Percentiles rank a stretch among this genome's conserved stretches.
phyloP scores from a whole-genome alignment of 331 rosid genomes.

The Prunus yedoensis region DNA sequence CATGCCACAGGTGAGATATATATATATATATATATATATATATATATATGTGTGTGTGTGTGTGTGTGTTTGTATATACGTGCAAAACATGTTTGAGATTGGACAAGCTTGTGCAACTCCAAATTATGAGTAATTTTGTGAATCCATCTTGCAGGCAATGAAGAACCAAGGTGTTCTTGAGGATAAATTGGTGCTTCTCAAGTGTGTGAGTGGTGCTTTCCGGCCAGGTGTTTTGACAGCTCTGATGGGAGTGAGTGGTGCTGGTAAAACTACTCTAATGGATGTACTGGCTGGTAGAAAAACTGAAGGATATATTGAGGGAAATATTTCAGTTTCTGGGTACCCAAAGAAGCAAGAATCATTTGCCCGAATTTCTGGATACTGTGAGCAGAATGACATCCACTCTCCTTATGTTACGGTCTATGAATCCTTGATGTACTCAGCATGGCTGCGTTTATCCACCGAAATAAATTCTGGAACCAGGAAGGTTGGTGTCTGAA shows the following conservation, averaged over 20 bases:
- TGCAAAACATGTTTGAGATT: constrained; percentile 6
- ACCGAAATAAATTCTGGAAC: constrained; percentile 25
- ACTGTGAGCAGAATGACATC: constrained; percentile 77
- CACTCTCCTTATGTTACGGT: constrained; percentile 76
- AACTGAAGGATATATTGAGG: constrained; percentile 70
- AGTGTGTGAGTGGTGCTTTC: constrained; percentile 61
- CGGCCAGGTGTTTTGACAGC: constrained; percentile 80
- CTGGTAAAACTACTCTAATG: constrained; percentile 64
- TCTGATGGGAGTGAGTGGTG: constrained; percentile 75
- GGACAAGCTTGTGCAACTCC: background rate
- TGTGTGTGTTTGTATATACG: too few species aligned
- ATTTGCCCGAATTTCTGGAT: constrained; percentile 73
- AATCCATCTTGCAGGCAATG: constrained; percentile 48
- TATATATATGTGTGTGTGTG: too few species aligned
- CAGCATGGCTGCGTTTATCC: constrained; percentile 40
- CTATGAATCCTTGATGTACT: constrained; percentile 39
- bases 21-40: too few species aligned
- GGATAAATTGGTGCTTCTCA: constrained; percentile 56
- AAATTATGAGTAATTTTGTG: background rate
- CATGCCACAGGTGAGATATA: constrained; percentile 59
- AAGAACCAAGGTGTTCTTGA: constrained; percentile 48
- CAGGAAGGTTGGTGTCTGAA: constrained; percentile 27
- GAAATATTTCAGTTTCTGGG: constrained; percentile 59
- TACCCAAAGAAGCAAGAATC: constrained; percentile 75
- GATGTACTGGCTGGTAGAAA: constrained; percentile 76